Base-by-base conservation (phyloP, 2,329 filamentous ascomycete species). In the Paracorniculantispora psalliotae region DNA sequence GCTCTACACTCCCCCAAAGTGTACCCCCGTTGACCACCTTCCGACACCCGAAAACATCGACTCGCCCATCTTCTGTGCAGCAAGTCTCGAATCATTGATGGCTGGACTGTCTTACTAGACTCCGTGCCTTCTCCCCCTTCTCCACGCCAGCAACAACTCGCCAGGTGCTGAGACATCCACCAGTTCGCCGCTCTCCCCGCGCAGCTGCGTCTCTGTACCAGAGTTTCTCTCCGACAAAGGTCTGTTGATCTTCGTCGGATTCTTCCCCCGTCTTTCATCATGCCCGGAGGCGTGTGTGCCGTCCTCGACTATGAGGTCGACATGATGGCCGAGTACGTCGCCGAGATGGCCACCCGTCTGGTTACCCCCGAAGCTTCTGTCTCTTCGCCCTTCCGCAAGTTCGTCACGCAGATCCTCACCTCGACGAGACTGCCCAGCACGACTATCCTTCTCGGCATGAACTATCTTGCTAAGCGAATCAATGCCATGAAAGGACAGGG, bases 281-380 rank as follows among this genome's bases (percentile, higher is more conserved):
- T 86, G 83, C 79, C 83, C 64, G 92, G 92, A 72, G 92, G 92
- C 67, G 92, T 97, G 41, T 94, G 92, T 67, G 91, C 91, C 69
- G 90, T 96, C 77, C 85, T 97, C 75, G 92, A 96, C 79, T 97
- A 97, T 73, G 92, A 96, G 75, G 93, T 96, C 85, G 91, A 96
- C 72, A 81, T 89, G 73, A 97, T 96, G 92, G 89, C 91, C 63
- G 91, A 96, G 72, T 97, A 96, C 75, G 92, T 96, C 71, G 88
- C 91, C 63, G 90, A 96, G 71, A 96, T 93, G 86, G 86, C 92
- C 62, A 82, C 79, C 25, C 79, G 83, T 47, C 75, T 86, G 35
- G 79, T 84, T 44, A 78, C 79, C 60, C 81, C 81, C 9, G 77
- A 79, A 35, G 75, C 74, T 6, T 65, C 72, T 19, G 78, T 90